phyloP scores from a whole-genome alignment of 2,329 filamentous ascomycete genomes.

The Fusarium sp. region DNA sequence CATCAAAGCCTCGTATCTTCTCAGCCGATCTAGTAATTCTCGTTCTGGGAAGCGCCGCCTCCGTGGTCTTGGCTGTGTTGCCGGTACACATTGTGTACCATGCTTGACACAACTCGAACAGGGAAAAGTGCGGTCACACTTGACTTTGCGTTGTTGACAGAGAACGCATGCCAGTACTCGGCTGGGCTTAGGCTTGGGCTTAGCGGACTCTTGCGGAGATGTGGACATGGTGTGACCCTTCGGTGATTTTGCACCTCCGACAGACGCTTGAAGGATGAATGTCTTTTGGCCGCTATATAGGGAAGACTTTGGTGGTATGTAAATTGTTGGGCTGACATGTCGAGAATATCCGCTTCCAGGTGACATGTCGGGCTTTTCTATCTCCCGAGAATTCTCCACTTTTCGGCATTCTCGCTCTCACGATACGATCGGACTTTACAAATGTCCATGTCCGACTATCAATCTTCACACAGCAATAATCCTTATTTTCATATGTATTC shows the following conservation, averaged over 20 bases:
- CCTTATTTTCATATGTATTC: too few species aligned
- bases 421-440: not conserved
- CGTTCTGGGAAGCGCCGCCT: slow-evolving; percentile 66
- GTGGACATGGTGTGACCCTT: slow-evolving; percentile 7
- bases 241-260: not conserved
- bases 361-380: slow-evolving; percentile 21
- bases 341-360: not conserved
- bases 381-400: slow-evolving; percentile 13
- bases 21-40: slow-evolving; percentile 68
- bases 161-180: slow-evolving; percentile 63
- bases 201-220: not conserved
- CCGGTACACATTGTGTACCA: slow-evolving; percentile 58
- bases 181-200: slow-evolving; percentile 40
- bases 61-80: slow-evolving; percentile 52
- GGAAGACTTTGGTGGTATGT: not conserved
- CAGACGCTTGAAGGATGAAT: too few species aligned
- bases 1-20: slow-evolving; percentile 68
- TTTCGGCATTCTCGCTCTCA: not conserved
- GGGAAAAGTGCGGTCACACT: slow-evolving; percentile 70
- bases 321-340: not conserved
- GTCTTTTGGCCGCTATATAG: too few species aligned
- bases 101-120: slow-evolving; percentile 66
- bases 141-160: slow-evolving; percentile 75
- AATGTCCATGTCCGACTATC: slow-evolving; percentile 10
- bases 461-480: too few species aligned